Percentiles rank a stretch among this genome's conserved stretches.
Conservation (phyloP, 1,139 yeast species). For the Pichia sp. region DNA sequence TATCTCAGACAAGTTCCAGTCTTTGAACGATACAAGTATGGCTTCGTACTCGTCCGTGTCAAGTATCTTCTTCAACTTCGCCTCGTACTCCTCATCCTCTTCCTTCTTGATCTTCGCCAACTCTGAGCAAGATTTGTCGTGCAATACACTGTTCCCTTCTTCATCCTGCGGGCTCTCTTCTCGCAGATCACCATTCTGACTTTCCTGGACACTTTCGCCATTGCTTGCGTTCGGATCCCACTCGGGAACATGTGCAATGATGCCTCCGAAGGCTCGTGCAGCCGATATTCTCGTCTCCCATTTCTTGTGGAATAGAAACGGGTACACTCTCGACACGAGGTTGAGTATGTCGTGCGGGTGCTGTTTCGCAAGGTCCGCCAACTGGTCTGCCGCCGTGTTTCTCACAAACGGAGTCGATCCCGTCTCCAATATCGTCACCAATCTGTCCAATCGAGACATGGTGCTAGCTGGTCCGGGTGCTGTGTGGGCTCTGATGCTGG, state of each 20-base stretch:
- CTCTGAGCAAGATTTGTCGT: not conserved
- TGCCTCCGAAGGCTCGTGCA: slow-evolving; percentile 92
- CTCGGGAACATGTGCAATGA: slow-evolving; percentile 66
- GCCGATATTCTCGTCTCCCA: slow-evolving; percentile 98
- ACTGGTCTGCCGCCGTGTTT: slow-evolving; percentile 95
- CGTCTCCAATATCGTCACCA: slow-evolving; percentile 79
- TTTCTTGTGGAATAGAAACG: slow-evolving; percentile 72
- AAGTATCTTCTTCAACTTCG: slow-evolving; percentile 39
- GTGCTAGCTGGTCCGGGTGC: not conserved
- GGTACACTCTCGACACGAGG: slow-evolving; percentile 83
- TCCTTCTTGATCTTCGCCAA: slow-evolving; percentile 24
- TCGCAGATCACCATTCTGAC: too few relatives aligned
- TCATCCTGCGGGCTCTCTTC: not conserved
- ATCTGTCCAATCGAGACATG: slow-evolving; percentile 54
- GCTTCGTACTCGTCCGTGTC: slow-evolving; percentile 42
- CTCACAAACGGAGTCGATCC: slow-evolving; percentile 94
- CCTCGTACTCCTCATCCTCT: slow-evolving; percentile 31
- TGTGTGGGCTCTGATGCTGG: not conserved
- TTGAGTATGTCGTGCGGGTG: slow-evolving; percentile 92
- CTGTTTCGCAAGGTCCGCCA: slow-evolving; percentile 87
- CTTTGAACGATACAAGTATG: slow-evolving; percentile 52
- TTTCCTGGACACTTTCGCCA: too few relatives aligned
- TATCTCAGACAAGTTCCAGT: slow-evolving; percentile 61
- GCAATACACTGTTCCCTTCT: not conserved
- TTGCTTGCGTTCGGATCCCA: slow-evolving; percentile 71